A percentile compares a stretch with the other conserved stretches of the same genome.
Conservation (phyloP, 805 yeast genomes). For the Barnettozyma siamensis region DNA sequence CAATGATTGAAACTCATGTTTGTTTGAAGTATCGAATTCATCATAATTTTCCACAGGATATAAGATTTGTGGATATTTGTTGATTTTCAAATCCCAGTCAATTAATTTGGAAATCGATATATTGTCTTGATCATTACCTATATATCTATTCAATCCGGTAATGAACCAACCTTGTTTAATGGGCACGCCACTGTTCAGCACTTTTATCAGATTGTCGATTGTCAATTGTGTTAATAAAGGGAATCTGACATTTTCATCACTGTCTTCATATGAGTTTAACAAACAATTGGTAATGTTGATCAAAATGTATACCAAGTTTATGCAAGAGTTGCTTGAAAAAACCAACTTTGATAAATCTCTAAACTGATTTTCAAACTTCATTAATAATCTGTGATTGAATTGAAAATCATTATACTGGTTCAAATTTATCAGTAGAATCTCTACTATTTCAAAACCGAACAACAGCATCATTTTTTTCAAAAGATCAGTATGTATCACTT, state of each 20-base stretch:
- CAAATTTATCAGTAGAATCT: constrained; percentile 30
- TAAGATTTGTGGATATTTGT: constrained; percentile 14
- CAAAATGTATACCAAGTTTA: constrained; percentile 44
- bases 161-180: constrained; percentile 37
- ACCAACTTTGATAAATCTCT: constrained; percentile 32
- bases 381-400: constrained; percentile 4
- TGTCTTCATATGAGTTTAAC: constrained; percentile 22
- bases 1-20: constrained; percentile 41
- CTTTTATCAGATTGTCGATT: constrained; percentile 30
- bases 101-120: constrained; percentile 26
- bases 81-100: constrained; percentile 21
- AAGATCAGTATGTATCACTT: constrained; percentile 39
- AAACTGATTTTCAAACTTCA: constrained; percentile 15
- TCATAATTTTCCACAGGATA: constrained; percentile 8
- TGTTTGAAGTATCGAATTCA: constrained; percentile 20
- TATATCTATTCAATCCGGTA: constrained; percentile 46
- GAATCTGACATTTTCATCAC: constrained; percentile 8
- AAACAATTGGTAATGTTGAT: constrained; percentile 49
- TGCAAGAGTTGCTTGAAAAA: constrained; percentile 45
- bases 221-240: constrained; percentile 9
- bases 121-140: constrained; percentile 47
- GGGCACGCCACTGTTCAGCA: constrained; percentile 38
- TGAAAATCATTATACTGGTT: constrained; percentile 7
- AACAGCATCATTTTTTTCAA: constrained; percentile 46
- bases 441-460: constrained; percentile 52